Evolutionary conservation across 768 basidiomycete genomes (phyloP).

Genomic region (Saitozyma podzolica): DNA sequence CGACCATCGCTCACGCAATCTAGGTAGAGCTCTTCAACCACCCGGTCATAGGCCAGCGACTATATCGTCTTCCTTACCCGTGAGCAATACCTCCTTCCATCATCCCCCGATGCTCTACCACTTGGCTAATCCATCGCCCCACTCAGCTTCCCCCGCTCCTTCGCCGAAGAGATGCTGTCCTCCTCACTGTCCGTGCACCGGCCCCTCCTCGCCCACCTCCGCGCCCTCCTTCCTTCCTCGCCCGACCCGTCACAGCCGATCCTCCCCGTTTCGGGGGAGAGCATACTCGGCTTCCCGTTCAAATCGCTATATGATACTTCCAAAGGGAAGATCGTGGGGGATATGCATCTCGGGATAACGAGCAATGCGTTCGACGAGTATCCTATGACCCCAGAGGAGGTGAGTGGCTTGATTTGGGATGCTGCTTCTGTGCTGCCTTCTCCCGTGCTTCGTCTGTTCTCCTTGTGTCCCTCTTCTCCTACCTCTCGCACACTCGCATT

Average conservation of each 20-base stretch:
- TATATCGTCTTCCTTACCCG: conserved; percentile 20
- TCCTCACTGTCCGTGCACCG: not conserved
- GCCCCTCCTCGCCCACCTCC: conserved; percentile 4
- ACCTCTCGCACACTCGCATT: too few species aligned
- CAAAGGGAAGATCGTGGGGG: conserved; percentile 6
- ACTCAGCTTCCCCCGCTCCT: conserved; percentile 5
- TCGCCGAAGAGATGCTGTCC: conserved; percentile 6
- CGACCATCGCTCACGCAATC: not conserved
- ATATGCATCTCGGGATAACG: conserved; percentile 8
- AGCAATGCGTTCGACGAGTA: not conserved
- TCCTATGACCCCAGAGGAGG: conserved; percentile 4
- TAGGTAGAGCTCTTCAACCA: conserved; percentile 16
- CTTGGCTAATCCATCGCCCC: not conserved
- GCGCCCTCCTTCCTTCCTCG: conserved; percentile 1
- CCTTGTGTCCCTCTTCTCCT: too few species aligned
- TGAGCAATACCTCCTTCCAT: conserved; percentile 1
- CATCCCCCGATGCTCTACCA: not conserved
- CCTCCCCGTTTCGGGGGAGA: not conserved
- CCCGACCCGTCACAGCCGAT: not conserved
- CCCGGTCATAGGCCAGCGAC: conserved; percentile 8
- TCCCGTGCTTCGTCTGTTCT: too few species aligned
- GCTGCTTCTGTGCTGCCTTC: too few species aligned
- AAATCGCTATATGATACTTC: not conserved
- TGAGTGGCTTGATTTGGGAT: not conserved
- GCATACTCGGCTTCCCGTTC: conserved; percentile 14